Percentiles rank a stretch among this genome's conserved stretches.
phyloP scores from a whole-genome alignment of 768 basidiomycete genomes.

The Floccularia luteovirens region DNA sequence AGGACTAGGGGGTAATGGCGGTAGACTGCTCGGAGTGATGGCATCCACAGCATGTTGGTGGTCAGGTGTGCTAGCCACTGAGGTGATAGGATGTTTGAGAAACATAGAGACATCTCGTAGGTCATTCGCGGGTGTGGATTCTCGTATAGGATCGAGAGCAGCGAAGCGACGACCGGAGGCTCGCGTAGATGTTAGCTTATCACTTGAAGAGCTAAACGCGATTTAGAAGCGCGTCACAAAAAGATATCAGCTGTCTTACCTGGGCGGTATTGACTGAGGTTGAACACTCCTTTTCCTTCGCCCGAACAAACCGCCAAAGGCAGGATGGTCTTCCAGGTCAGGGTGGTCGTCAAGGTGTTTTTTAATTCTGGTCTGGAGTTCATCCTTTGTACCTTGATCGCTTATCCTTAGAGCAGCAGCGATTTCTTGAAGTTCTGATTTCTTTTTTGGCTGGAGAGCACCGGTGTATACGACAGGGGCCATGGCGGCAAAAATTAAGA shows the following conservation, averaged over 20 bases:
- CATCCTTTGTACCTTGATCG: constrained; percentile 56
- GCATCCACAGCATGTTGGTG: constrained; percentile 11
- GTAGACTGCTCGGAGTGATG: constrained; percentile 29
- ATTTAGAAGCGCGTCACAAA: not conserved
- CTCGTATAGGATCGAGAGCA: constrained; percentile 32
- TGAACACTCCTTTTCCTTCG: constrained; percentile 36
- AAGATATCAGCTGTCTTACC: not conserved
- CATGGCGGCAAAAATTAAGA: constrained; percentile 32
- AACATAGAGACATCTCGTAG: constrained; percentile 42
- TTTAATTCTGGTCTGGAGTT: constrained; percentile 54
- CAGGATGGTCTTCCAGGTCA: constrained; percentile 47
- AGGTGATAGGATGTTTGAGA: constrained; percentile 39
- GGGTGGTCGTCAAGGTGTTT: constrained; percentile 53
- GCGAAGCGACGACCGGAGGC: constrained; percentile 16
- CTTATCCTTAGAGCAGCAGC: constrained; percentile 44
- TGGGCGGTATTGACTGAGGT: constrained; percentile 17
- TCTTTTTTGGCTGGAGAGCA: constrained; percentile 57
- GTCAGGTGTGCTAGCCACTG: constrained; percentile 18
- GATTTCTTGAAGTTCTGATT: constrained; percentile 57
- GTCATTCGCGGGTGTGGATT: constrained; percentile 43
- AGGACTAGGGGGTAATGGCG: constrained; percentile 30
- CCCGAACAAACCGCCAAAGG: constrained; percentile 48
- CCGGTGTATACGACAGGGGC: constrained; percentile 39
- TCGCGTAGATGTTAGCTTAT: constrained; percentile 14
- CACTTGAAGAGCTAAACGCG: not conserved